A percentile compares a stretch with the other conserved stretches of the same genome.
Evolutionary conservation across 2,329 filamentous ascomycete genomes (phyloP).

Genomic region (Fusarium avenaceum): DNA sequence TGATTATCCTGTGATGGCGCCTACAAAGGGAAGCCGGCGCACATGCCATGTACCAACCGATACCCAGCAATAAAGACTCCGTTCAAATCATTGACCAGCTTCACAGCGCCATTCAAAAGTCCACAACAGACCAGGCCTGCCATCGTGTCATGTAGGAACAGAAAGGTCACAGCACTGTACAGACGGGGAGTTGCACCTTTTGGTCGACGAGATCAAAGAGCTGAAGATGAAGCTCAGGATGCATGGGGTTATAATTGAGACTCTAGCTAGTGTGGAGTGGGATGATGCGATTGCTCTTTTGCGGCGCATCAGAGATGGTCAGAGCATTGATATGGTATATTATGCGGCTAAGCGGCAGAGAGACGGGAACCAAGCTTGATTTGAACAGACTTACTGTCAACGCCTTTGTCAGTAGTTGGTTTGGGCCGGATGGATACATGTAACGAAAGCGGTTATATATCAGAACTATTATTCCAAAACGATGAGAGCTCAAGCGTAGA

Average conservation of each 20-base stretch:
- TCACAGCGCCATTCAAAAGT: not conserved
- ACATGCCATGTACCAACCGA: not conserved
- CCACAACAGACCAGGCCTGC: not conserved
- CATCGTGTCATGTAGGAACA: not conserved
- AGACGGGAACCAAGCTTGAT: not conserved
- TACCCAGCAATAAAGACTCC: no score
- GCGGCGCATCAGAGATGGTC: not conserved
- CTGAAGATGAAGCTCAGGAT: not conserved
- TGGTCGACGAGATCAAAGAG: not conserved
- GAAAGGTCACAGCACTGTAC: not conserved
- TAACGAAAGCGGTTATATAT: not conserved
- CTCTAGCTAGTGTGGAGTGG: not conserved
- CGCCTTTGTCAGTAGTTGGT: not conserved
- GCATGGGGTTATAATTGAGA: not conserved
- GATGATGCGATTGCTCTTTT: not conserved
- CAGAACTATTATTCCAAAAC: not conserved
- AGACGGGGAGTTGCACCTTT: not conserved
- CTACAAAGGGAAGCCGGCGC: not conserved
- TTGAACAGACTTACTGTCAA: not conserved
- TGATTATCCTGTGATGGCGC: not conserved
- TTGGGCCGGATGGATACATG: not conserved
- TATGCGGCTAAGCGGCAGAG: not conserved
- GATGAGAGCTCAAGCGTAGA: no score
- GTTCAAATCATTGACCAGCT: not conserved
- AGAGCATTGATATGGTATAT: not conserved